Evolutionary conservation across 768 basidiomycete genomes (phyloP).

Genomic region (Steccherinum ochraceum): DNA sequence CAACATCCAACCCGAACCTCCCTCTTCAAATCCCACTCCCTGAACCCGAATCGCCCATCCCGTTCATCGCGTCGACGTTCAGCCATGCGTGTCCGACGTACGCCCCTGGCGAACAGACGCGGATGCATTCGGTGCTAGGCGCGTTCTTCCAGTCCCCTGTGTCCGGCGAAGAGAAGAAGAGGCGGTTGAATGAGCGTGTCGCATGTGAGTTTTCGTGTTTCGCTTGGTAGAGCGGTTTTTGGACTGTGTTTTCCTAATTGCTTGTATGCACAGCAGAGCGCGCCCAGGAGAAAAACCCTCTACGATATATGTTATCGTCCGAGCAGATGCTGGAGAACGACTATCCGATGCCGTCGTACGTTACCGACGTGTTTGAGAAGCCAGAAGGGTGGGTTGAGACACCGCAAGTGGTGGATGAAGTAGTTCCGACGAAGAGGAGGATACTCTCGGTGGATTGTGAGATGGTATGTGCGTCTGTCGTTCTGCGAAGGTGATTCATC

Average conservation of each 20-base stretch:
- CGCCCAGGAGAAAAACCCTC: constrained; percentile 54
- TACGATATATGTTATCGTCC: constrained; percentile 65
- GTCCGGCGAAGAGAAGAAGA: constrained; percentile 73
- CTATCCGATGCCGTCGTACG: constrained; percentile 83
- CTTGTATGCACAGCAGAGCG: constrained; percentile 42
- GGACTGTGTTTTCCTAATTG: background rate
- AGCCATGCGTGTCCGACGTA: constrained; percentile 91
- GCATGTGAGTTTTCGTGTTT: constrained; percentile 32
- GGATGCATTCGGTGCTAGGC: constrained; percentile 82
- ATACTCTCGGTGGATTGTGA: constrained; percentile 94
- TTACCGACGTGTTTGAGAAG: constrained; percentile 64
- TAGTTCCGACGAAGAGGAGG: constrained; percentile 28
- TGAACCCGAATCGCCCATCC: constrained; percentile 36
- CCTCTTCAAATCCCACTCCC: constrained; percentile 42
- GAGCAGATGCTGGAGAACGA: constrained; percentile 94
- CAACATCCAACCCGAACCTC: constrained; percentile 50
- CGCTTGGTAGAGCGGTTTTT: too few species aligned
- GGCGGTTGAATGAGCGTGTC: constrained; percentile 41
- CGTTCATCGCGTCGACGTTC: constrained; percentile 75
- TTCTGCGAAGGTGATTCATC: background rate
- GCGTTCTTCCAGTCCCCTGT: constrained; percentile 79
- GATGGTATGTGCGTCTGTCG: constrained; percentile 57
- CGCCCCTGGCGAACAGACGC: constrained; percentile 81
- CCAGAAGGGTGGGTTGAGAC: constrained; percentile 80
- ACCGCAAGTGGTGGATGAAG: constrained; percentile 37